These are phyloP conservation scores for Stereum hirsutum DNA, from an alignment of 1,284 basidiomycete genomes.

Conservation along the genomic window DNA sequence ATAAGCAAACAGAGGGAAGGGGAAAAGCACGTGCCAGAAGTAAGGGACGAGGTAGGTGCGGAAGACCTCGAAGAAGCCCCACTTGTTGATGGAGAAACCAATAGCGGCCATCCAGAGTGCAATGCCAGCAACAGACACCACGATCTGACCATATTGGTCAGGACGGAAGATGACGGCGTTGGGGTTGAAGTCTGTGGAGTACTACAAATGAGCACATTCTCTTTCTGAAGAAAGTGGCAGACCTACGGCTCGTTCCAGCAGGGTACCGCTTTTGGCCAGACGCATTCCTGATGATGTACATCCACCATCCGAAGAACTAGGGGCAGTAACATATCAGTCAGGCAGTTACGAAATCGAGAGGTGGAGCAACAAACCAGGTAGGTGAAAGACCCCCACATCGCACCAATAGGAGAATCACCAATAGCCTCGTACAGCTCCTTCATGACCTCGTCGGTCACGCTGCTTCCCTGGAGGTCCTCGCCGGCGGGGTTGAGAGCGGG, in stretches of 20 bases:
- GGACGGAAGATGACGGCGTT: constrained; percentile 78
- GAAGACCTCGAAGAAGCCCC: constrained; percentile 72
- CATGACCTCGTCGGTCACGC: constrained; percentile 66
- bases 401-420: constrained; percentile 88
- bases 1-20: neutral
- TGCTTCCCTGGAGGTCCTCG: constrained; percentile 63
- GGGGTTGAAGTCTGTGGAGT: constrained; percentile 75
- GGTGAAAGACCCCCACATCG: constrained; percentile 53
- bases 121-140: constrained; percentile 85
- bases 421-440: constrained; percentile 81
- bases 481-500: constrained; percentile 56
- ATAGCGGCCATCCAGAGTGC: constrained; percentile 64
- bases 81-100: constrained; percentile 47
- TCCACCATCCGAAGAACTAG: constrained; percentile 78
- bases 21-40: constrained; percentile 51
- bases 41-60: constrained; percentile 85
- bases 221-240: neutral
- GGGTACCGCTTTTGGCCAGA: constrained; percentile 89
- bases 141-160: constrained; percentile 72
- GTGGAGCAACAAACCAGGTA: constrained; percentile 46
- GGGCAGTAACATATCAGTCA: neutral
- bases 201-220: too few relatives aligned
- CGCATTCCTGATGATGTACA: constrained; percentile 81
- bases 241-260: constrained; percentile 72
- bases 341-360: neutral